These are phyloP conservation scores for Eucalyptus guilfoylei DNA, from an alignment of 345 rosid genomes.

Conservation along the genomic window DNA sequence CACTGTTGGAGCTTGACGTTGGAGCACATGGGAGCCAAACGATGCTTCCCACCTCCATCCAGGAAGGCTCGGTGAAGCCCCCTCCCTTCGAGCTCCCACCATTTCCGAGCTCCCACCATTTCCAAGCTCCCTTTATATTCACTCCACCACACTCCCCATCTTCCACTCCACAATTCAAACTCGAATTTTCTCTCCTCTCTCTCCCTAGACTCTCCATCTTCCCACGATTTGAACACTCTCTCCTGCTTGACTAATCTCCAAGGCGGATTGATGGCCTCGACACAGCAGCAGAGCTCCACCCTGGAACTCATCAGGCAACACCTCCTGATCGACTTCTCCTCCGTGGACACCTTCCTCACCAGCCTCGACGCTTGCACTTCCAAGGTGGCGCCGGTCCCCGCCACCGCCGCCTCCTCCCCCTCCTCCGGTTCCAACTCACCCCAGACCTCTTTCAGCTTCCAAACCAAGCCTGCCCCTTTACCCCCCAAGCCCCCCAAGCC, in stretches of 20 bases:
- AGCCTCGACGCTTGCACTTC: background rate
- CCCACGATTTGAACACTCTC: background rate
- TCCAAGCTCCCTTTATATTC: background rate
- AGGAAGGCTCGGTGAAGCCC: slow-evolving; percentile 9
- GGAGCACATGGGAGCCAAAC: background rate
- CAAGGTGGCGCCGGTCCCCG: background rate
- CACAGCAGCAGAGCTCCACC: background rate
- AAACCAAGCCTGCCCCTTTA: background rate
- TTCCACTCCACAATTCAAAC: slow-evolving; percentile 10
- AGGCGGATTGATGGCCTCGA: background rate
- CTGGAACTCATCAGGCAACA: slow-evolving; percentile 54
- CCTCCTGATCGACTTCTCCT: slow-evolving; percentile 40
- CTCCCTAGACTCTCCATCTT: background rate
- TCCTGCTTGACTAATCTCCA: background rate
- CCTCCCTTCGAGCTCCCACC: background rate
- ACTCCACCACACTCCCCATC: background rate
- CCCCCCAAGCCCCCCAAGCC: slow-evolving; percentile 2
- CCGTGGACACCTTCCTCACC: slow-evolving; percentile 18
- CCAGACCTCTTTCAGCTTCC: background rate
- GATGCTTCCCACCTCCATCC: slow-evolving; percentile 16
- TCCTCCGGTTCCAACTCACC: background rate
- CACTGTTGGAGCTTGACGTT: background rate
- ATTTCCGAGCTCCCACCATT: background rate
- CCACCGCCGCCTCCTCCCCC: background rate
- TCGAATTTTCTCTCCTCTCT: background rate